Evolutionary conservation across 306 rosid species (phyloP).

Genomic region (Herpetospermum pedunculosum): DNA sequence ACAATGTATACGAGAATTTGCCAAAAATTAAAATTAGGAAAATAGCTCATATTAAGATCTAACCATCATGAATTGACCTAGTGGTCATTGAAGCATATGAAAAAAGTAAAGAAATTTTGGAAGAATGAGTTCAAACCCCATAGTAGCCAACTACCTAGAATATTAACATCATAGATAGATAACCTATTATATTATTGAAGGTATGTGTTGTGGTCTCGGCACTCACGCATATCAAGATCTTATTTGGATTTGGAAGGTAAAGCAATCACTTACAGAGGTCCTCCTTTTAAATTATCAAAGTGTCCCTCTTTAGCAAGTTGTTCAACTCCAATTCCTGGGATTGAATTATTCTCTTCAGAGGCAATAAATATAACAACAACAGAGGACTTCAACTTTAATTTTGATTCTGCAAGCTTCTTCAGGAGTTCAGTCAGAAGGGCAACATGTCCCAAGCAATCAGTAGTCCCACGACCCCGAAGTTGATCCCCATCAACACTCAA

Average conservation of each 20-base stretch:
- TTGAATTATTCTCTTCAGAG: slow-evolving; percentile 79
- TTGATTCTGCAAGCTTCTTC: slow-evolving; percentile 71
- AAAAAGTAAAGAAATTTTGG: background rate
- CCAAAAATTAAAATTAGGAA: background rate
- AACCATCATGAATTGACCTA: too few relatives aligned
- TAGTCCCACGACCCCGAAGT: slow-evolving; percentile 86
- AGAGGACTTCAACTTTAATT: slow-evolving; percentile 58
- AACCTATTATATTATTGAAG: too few relatives aligned
- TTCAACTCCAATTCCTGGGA: slow-evolving; percentile 79
- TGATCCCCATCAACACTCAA: slow-evolving; percentile 80
- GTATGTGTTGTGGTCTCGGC: background rate
- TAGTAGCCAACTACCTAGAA: background rate
- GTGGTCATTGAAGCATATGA: background rate
- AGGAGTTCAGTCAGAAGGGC: slow-evolving; percentile 78
- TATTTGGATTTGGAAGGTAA: background rate
- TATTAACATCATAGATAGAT: background rate
- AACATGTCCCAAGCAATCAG: slow-evolving; percentile 92
- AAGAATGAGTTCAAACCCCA: background rate
- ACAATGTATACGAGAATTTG: background rate
- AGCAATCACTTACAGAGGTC: slow-evolving; percentile 63
- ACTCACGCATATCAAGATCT: background rate
- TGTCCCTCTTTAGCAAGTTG: slow-evolving; percentile 76
- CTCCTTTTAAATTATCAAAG: slow-evolving; percentile 54
- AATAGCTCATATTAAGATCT: background rate
- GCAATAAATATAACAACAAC: slow-evolving; percentile 86